Percentiles rank a stretch among this genome's conserved stretches.
Evolutionary conservation across 306 rosid genomes (phyloP).

Genomic region (Cicer arietinum): DNA sequence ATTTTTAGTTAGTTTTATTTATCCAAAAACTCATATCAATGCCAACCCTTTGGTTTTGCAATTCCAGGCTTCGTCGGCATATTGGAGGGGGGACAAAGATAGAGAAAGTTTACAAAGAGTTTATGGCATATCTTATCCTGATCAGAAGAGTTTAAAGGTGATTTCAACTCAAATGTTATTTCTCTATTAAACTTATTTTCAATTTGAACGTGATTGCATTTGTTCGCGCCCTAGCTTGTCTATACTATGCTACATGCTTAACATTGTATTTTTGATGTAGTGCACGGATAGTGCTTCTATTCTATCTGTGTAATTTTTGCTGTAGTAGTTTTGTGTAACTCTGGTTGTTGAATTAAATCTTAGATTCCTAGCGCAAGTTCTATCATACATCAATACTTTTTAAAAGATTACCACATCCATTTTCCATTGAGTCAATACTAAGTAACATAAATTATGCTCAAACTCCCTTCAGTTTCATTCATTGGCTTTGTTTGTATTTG

Average conservation of each 20-base stretch:
- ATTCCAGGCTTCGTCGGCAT: constrained; percentile 94
- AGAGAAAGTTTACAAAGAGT: constrained; percentile 96
- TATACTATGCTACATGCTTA: not conserved
- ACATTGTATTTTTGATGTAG: not conserved
- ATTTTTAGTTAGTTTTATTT: constrained; percentile 9
- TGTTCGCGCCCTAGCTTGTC: not conserved
- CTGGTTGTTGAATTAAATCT: no score
- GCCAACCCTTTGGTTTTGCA: constrained; percentile 41
- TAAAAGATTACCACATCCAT: not conserved
- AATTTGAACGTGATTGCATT: not conserved
- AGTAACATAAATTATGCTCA: not conserved
- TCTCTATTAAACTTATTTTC: constrained; percentile 10
- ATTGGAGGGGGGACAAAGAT: constrained; percentile 94
- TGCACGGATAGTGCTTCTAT: not conserved
- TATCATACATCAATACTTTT: not conserved
- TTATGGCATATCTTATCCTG: constrained; percentile 97
- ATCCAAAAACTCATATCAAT: constrained; percentile 9
- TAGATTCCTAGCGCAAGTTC: no score
- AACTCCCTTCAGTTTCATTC: not conserved
- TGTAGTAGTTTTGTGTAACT: no score
- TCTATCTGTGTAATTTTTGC: not conserved
- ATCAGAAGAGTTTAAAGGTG: constrained; percentile 89
- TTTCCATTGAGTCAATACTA: not conserved
- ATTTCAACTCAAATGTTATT: constrained; percentile 11
- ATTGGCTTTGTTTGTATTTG: not conserved